These are phyloP conservation scores for Alternaria rosae DNA, from an alignment of 2,329 filamentous ascomycete genomes.

Conservation along the genomic window DNA sequence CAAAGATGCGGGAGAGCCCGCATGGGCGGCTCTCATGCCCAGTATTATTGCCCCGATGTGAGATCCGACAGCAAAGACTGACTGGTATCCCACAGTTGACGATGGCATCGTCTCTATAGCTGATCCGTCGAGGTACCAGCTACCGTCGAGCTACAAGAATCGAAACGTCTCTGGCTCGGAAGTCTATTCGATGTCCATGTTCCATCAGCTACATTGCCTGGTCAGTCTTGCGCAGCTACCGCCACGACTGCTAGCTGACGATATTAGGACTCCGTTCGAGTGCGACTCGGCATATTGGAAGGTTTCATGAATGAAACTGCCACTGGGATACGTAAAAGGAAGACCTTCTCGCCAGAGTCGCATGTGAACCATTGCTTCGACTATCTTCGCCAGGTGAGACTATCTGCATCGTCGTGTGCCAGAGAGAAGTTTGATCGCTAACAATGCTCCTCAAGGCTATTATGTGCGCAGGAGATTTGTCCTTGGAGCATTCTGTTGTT, in stretches of 20 bases:
- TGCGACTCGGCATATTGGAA: conserved; percentile 1
- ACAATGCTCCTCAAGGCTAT: neutral
- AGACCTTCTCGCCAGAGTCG: conserved; percentile 1
- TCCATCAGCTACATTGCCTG: conserved; percentile 13
- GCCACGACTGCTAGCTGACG: neutral
- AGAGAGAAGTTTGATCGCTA: neutral
- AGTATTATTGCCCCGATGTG: neutral
- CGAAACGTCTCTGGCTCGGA: conserved; percentile 4
- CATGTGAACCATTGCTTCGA: conserved; percentile 13
- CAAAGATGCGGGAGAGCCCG: conserved; percentile 1
- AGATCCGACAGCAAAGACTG: neutral
- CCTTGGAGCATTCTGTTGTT: conserved; percentile 8
- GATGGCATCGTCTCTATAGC: conserved; percentile 5
- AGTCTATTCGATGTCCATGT: conserved; percentile 14
- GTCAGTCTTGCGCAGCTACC: neutral
- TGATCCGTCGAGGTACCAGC: conserved; percentile 4
- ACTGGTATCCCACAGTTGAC: neutral
- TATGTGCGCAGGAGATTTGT: conserved; percentile 10
- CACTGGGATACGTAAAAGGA: neutral
- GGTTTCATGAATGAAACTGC: neutral
- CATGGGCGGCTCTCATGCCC: conserved; percentile 7
- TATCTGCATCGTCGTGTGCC: neutral
- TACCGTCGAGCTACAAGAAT: conserved; percentile 11
- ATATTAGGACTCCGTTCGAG: conserved; percentile 5
- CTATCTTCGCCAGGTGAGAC: conserved; percentile 9